Base-by-base conservation (phyloP, 352 stramenopile species). In the Aphanomyces stellatus region DNA sequence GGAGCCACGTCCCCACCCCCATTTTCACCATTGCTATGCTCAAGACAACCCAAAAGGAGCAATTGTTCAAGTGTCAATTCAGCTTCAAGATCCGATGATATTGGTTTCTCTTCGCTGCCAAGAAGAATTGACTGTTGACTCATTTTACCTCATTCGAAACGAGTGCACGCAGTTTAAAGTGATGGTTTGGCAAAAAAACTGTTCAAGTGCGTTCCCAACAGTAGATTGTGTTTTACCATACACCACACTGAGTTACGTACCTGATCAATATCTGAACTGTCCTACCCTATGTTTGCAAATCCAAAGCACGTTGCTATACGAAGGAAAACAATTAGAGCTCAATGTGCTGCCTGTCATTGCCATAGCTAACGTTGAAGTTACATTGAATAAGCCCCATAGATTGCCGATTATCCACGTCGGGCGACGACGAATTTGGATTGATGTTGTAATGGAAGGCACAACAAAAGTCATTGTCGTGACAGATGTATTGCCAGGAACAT, bases 381-480 rank as follows among this genome's bases (percentile, higher is more conserved):
- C 85, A n/a, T 51, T 93, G 40, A 84, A 91, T 59, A 92, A 91
- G 46, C 75, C 90, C 2, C 83, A 92, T 34, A 80, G 76, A n/a
- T 70, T 93, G 11, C 85, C 85, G 13, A 84, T 82, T n/a, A 81
- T 92, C 7, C 81, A 93, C 64, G 62, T 93, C n/a, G 78, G 74
- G 17, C 85, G 85, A 35, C 85, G 79, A 46, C 74, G 85, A 15
- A 67, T 93, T 25, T 93, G 83, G 82, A 76, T 86, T 24, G 82
- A 91, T 76, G 82, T 93, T 4, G 46, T 84, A 31, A 74, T 93
- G 3, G 83, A 92, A 27, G 81, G 90, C 63, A 83, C 85, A 6
- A 88, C 83, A 1, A 93, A 93, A 68, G 90, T 82, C 3, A 72
- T 93, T 19, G 62, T 88, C 17, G 80, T 93, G 31, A 93, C 82